Conservation (phyloP, 805 yeast species). For the Candida tammaniensis region DNA sequence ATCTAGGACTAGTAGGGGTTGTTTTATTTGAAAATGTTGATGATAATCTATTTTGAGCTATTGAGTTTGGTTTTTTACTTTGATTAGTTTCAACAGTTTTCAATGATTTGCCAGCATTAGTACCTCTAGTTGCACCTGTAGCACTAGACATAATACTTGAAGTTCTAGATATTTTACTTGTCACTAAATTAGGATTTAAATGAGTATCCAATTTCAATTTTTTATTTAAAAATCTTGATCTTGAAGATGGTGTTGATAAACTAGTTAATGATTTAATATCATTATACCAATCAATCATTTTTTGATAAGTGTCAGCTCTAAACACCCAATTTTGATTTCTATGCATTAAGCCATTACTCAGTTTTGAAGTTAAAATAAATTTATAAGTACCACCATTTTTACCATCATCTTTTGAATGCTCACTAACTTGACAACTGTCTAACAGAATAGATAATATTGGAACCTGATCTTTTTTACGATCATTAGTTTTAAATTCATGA, state of each 20-base stretch:
- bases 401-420: conserved; percentile 74
- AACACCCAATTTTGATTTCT: conserved; percentile 94
- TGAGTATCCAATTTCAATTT: conserved; percentile 14
- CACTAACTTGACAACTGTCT: conserved; percentile 77
- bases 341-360: conserved; percentile 67
- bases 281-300: conserved; percentile 82
- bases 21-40: conserved; percentile 37
- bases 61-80: conserved; percentile 5
- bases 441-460: conserved; percentile 83
- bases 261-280: conserved; percentile 69
- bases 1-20: conserved; percentile 28
- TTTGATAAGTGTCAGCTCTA: conserved; percentile 76
- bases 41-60: conserved; percentile 25
- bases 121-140: conserved; percentile 2
- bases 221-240: conserved; percentile 43
- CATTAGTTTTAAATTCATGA: conserved; percentile 85
- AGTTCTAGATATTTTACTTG: conserved; percentile 10
- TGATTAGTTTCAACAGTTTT: conserved; percentile 9
- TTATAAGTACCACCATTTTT: conserved; percentile 56
- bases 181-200: conserved; percentile 13
- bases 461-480: conserved; percentile 72
- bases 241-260: conserved; percentile 56
- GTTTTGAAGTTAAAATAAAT: conserved; percentile 74
- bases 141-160: conserved; percentile 10
- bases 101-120: conserved; percentile 5